These are phyloP conservation scores for Jamesozyma spencerorum DNA, from an alignment of 805 yeast genomes.

Conservation along the genomic window DNA sequence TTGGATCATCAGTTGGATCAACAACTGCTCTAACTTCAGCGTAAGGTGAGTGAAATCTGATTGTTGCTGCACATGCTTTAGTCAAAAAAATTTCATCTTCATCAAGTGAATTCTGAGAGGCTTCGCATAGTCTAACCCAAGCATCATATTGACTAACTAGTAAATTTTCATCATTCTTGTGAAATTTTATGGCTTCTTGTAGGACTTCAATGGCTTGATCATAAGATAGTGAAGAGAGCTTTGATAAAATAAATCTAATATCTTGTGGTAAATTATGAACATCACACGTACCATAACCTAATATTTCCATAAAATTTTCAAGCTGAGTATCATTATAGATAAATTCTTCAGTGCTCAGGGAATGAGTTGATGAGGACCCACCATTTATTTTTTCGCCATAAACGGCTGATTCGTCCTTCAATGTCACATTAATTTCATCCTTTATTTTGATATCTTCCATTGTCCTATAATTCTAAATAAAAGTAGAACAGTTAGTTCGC, in stretches of 20 bases:
- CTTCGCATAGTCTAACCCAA: conserved; percentile 24
- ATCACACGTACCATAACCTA: neutral
- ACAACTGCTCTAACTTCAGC: conserved; percentile 61
- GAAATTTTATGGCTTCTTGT: conserved; percentile 33
- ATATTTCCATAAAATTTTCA: neutral
- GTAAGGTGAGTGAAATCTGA: conserved; percentile 45
- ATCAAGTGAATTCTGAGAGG: conserved; percentile 13
- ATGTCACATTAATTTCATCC: no score
- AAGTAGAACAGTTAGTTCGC: no score
- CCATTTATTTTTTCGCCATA: no score
- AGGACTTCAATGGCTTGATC: conserved; percentile 36
- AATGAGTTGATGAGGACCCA: neutral
- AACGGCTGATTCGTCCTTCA: no score
- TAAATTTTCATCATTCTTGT: conserved; percentile 41
- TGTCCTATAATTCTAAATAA: no score
- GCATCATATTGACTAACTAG: conserved; percentile 32
- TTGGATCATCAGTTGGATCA: conserved; percentile 41
- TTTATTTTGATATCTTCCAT: no score
- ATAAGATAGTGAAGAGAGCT: conserved; percentile 29
- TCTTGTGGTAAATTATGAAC: neutral
- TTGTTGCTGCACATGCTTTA: conserved; percentile 30
- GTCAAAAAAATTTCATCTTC: conserved; percentile 19
- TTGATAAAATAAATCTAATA: conserved; percentile 33
- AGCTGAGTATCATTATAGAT: neutral
- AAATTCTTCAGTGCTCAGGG: neutral